Evolutionary conservation across 352 stramenopile species (phyloP).

Genomic region (Pythium utonaiense): DNA sequence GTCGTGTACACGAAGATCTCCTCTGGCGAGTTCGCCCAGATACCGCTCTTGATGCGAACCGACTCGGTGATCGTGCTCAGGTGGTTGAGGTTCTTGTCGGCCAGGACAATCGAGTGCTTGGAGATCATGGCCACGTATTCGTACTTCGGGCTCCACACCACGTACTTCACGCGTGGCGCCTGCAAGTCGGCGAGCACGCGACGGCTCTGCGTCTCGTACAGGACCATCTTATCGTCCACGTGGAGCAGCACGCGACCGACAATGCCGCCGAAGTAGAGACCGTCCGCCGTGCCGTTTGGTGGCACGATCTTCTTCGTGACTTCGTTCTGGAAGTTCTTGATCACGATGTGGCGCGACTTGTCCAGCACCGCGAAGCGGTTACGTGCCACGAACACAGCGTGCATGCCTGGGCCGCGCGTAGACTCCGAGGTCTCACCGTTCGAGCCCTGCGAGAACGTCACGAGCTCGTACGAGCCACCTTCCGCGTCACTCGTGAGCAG

Average conservation of each 20-base stretch:
- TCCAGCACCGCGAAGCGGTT: slow-evolving; percentile 99
- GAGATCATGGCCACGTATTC: slow-evolving; percentile 96
- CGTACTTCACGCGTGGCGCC: slow-evolving; percentile 96
- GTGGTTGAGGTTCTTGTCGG: slow-evolving; percentile 97
- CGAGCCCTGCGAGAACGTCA: slow-evolving; percentile 89
- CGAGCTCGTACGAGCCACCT: slow-evolving; percentile 96
- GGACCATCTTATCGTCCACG: slow-evolving; percentile 95
- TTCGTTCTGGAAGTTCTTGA: slow-evolving; percentile 99
- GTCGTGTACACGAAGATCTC: slow-evolving; percentile 99
- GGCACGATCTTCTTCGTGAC: slow-evolving; percentile 97
- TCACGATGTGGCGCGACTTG: slow-evolving; percentile 95
- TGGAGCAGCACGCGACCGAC: slow-evolving; percentile 97
- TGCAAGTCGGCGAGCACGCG: slow-evolving; percentile 95
- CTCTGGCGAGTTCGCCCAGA: slow-evolving; percentile 88
- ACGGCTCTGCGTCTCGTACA: slow-evolving; percentile 98
- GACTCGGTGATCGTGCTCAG: slow-evolving; percentile 97
- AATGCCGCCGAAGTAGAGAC: slow-evolving; percentile 95
- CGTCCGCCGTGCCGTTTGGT: slow-evolving; percentile 94
- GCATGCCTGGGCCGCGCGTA: slow-evolving; percentile 92
- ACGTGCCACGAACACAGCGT: slow-evolving; percentile 95
- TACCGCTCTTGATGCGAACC: slow-evolving; percentile 93
- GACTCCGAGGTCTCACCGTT: slow-evolving; percentile 89
- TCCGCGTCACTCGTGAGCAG: slow-evolving; percentile 95
- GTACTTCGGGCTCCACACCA: slow-evolving; percentile 97
- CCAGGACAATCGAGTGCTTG: slow-evolving; percentile 97